Conservation (phyloP, 179 eudicot species). For the Gypsophila paniculata region DNA sequence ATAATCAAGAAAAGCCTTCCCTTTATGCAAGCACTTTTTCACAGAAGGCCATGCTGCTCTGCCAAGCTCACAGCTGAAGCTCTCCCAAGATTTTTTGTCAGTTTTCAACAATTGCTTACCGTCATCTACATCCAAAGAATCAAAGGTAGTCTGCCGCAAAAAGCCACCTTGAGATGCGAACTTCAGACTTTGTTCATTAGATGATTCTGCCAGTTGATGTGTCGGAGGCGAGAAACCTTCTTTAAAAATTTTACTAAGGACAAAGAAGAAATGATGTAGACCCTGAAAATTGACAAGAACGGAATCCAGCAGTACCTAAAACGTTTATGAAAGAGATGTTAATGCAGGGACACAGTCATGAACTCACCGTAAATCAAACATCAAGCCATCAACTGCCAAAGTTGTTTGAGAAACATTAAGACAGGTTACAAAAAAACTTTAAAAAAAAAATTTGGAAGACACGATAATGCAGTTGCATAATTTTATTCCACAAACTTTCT, state of each 20-base stretch:
- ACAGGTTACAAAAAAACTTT: not conserved
- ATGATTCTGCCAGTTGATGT: constrained; percentile 33
- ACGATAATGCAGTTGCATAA: not conserved
- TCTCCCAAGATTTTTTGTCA: constrained; percentile 53
- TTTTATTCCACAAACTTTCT: not conserved
- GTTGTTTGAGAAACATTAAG: not conserved
- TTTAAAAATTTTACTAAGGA: constrained; percentile 74
- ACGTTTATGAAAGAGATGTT: constrained; percentile 14
- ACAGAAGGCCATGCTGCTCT: constrained; percentile 69
- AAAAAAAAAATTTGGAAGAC: not conserved
- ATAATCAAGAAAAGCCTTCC: constrained; percentile 63
- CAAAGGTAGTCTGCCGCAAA: constrained; percentile 52
- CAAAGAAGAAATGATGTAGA: constrained; percentile 90
- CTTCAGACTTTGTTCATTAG: constrained; percentile 40
- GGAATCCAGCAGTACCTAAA: constrained; percentile 70
- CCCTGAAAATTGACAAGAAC: constrained; percentile 63
- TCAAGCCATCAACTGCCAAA: constrained; percentile 6
- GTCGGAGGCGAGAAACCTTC: constrained; percentile 51
- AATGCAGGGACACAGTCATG: constrained; percentile 12
- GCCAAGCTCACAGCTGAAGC: constrained; percentile 59
- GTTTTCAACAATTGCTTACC: constrained; percentile 33
- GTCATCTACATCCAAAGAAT: constrained; percentile 32
- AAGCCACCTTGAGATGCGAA: constrained; percentile 86
- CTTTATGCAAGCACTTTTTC: constrained; percentile 68
- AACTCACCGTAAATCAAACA: not conserved